Conservation (phyloP, 2,329 filamentous ascomycete genomes). For the Phaeosphaeriaceae sp. region DNA sequence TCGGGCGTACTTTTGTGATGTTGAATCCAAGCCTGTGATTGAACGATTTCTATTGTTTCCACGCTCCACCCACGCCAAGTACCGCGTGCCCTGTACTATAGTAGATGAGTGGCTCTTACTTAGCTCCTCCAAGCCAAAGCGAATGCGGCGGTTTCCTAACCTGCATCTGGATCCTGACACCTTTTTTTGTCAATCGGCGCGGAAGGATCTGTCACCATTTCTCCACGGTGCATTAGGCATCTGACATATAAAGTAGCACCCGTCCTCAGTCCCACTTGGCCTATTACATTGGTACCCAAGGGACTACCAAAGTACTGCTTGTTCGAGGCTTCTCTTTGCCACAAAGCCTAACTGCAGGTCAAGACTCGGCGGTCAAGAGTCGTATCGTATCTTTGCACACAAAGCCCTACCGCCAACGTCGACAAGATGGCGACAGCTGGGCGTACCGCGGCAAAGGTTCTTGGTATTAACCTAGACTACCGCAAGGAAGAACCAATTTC, state of each 20-base stretch:
- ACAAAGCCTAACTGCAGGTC: background rate
- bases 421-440: slow-evolving; percentile 60
- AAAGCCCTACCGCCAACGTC: background rate
- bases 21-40: slow-evolving; percentile 22
- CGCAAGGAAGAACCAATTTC: slow-evolving; percentile 69
- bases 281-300: no score
- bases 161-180: slow-evolving; percentile 27
- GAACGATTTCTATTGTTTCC: slow-evolving; percentile 15
- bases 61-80: slow-evolving; percentile 29
- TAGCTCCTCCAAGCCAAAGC: slow-evolving; percentile 20
- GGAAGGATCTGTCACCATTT: slow-evolving; percentile 10
- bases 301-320: background rate
- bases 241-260: slow-evolving; percentile 5
- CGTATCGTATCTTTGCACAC: background rate
- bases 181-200: slow-evolving; percentile 11
- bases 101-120: slow-evolving; percentile 18
- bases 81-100: slow-evolving; percentile 15
- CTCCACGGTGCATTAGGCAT: slow-evolving; percentile 6
- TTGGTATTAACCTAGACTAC: slow-evolving; percentile 82
- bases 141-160: slow-evolving; percentile 22
- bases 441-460: slow-evolving; percentile 76
- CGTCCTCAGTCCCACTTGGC: no score
- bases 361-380: background rate
- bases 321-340: background rate
- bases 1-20: slow-evolving; percentile 18